phyloP scores from a whole-genome alignment of 148 eudicot species.

The Talinum fruticosum region DNA sequence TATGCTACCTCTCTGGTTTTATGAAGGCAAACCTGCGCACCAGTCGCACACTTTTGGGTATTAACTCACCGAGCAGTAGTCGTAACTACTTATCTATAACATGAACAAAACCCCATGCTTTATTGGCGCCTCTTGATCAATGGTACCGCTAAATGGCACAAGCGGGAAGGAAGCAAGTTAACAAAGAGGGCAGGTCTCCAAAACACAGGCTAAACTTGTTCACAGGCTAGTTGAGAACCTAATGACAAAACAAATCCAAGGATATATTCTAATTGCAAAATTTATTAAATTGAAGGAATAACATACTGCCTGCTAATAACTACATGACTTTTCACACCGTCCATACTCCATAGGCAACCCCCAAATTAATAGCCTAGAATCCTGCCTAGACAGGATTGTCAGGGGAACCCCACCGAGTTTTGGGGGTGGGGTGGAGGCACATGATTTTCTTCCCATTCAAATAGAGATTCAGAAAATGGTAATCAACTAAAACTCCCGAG shows the following conservation, averaged over 20 bases:
- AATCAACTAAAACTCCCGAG: too few relatives aligned
- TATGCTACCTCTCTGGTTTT: background rate
- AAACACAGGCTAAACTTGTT: background rate
- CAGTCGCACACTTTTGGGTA: background rate
- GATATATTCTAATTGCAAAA: background rate
- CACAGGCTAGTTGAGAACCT: background rate
- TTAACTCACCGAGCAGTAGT: background rate
- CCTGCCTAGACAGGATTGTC: too few relatives aligned
- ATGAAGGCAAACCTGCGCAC: background rate
- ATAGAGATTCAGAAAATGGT: too few relatives aligned
- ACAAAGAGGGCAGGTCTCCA: background rate
- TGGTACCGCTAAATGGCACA: background rate
- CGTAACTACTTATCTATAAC: background rate
- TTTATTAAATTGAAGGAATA: background rate
- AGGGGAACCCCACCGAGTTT: too few relatives aligned
- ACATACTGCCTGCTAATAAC: background rate
- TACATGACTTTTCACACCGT: background rate
- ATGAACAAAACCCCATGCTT: background rate
- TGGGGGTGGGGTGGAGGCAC: too few relatives aligned
- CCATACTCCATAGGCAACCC: background rate
- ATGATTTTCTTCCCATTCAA: too few relatives aligned
- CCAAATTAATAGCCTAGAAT: background rate
- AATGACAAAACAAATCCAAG: background rate
- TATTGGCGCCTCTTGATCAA: background rate
- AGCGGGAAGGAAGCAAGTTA: background rate